Evolutionary conservation across 177 flowering plant genomes (phyloP).

Genomic region (Telopea speciosissima): DNA sequence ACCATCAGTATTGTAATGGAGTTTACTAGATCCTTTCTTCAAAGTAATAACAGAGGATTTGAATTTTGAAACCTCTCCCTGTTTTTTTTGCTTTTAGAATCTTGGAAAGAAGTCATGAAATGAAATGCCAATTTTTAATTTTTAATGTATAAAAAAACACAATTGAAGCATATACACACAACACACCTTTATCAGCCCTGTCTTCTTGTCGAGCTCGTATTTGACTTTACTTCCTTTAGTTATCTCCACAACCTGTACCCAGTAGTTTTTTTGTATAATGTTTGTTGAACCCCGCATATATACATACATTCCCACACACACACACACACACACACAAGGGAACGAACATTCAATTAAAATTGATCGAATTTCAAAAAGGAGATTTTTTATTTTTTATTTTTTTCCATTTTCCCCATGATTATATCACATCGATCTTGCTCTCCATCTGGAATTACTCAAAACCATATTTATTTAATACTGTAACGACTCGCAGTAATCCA

Average conservation of each 20-base stretch:
- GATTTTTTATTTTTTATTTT: too few relatives aligned
- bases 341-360: not conserved
- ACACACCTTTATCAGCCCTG: constrained; percentile 69
- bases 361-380: not conserved
- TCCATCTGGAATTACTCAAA: not conserved
- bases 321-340: too few relatives aligned
- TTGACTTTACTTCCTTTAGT: constrained; percentile 78
- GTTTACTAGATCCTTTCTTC: not conserved
- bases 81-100: not conserved
- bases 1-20: not conserved
- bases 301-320: constrained; percentile 1
- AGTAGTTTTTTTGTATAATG: not conserved
- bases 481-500: not conserved
- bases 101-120: too few relatives aligned
- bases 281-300: too few relatives aligned
- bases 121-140: too few relatives aligned
- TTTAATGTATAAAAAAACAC: too few relatives aligned
- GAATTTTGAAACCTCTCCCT: too few relatives aligned
- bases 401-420: not conserved
- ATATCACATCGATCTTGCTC: not conserved
- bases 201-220: constrained; percentile 79
- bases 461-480: not conserved
- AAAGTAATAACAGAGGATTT: too few relatives aligned
- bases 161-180: constrained; percentile 25
- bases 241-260: constrained; percentile 63